phyloP scores from a whole-genome alignment of 441 rosid genomes.

The Caryocar brasiliense region DNA sequence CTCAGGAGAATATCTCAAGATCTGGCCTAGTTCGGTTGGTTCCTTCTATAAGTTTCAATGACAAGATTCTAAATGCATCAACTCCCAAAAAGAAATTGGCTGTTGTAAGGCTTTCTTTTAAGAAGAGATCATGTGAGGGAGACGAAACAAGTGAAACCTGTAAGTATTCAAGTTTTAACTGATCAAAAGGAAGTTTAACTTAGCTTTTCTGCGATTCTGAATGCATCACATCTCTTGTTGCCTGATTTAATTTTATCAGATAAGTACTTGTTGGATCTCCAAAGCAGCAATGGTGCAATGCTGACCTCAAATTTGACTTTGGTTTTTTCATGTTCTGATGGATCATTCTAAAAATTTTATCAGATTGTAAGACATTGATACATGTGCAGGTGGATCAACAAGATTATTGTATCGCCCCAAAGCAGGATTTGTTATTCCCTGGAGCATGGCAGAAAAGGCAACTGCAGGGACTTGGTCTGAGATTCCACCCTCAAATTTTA shows the following conservation, averaged over 20 bases:
- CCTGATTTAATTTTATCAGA: neutral
- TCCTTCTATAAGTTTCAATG: constrained; percentile 64
- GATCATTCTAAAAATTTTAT: no score
- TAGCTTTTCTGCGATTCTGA: neutral
- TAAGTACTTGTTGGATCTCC: neutral
- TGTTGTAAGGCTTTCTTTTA: constrained; percentile 68
- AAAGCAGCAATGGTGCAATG: neutral
- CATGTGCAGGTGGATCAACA: constrained; percentile 36
- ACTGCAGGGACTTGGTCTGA: constrained; percentile 59
- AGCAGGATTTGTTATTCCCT: constrained; percentile 42
- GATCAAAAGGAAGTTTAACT: neutral
- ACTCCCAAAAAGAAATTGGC: constrained; percentile 47
- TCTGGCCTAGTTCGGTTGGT: constrained; percentile 41
- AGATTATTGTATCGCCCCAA: constrained; percentile 51
- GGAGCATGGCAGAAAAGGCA: constrained; percentile 36
- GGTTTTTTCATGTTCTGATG: no score
- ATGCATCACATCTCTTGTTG: neutral
- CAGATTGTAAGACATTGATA: neutral
- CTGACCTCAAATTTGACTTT: no score
- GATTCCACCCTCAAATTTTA: constrained; percentile 76
- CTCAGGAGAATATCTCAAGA: constrained; percentile 39
- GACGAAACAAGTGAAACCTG: constrained; percentile 50
- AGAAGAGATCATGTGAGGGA: constrained; percentile 69
- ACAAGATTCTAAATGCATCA: constrained; percentile 34
- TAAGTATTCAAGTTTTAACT: constrained; percentile 19